These are phyloP conservation scores for Evansstolkia leycettana DNA, from an alignment of 495 filamentous ascomycete species.

Conservation along the genomic window DNA sequence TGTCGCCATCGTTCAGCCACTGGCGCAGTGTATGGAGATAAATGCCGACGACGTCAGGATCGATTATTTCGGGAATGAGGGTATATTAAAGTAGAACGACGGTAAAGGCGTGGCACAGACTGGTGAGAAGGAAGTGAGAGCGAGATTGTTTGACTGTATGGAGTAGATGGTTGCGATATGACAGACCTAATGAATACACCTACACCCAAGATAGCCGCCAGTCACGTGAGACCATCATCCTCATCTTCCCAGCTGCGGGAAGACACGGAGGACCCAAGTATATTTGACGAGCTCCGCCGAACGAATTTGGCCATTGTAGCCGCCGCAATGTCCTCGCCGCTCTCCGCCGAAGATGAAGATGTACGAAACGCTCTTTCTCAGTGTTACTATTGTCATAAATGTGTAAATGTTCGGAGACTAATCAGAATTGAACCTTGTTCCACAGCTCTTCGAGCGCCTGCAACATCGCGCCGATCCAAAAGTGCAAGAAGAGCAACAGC, in stretches of 20 bases:
- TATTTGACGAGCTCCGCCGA: neutral
- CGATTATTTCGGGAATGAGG: too few species aligned
- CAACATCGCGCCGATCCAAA: constrained; percentile 49
- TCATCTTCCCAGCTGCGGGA: too few species aligned
- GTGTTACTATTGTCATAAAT: neutral
- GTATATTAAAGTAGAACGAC: neutral
- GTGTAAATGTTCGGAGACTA: too few species aligned
- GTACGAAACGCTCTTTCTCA: constrained; percentile 12
- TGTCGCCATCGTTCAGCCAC: constrained; percentile 51
- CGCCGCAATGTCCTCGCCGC: constrained; percentile 31
- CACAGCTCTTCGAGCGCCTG: constrained; percentile 54
- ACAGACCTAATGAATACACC: neutral
- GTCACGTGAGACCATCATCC: neutral
- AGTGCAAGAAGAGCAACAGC: constrained; percentile 47
- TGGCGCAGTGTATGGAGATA: neutral
- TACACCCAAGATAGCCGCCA: neutral
- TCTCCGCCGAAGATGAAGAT: constrained; percentile 31
- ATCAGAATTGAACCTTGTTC: constrained; percentile 2
- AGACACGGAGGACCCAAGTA: too few species aligned
- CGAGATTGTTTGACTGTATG: too few species aligned
- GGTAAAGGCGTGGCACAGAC: neutral
- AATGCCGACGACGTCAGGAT: neutral
- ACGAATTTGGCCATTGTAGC: constrained; percentile 20
- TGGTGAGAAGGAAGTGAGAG: neutral
- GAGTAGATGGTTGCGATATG: neutral